Base-by-base conservation (phyloP, 768 basidiomycete species). In the Russula brevipes region DNA sequence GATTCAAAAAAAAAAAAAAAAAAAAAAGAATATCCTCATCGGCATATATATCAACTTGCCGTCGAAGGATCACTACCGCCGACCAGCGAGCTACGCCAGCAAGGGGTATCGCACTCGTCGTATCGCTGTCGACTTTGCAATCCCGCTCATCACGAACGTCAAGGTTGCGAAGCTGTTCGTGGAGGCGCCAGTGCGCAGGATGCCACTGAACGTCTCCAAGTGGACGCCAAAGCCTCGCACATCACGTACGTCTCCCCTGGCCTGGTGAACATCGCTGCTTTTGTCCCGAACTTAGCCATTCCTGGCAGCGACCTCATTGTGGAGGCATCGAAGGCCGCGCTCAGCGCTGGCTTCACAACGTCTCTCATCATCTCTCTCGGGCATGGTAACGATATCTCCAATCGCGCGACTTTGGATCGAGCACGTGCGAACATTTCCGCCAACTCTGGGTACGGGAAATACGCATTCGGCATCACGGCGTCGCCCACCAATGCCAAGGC, bases 1-100 rank as follows among this genome's bases (percentile, higher is more conserved):
- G n/a, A n/a, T n/a, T n/a, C n/a, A n/a, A n/a, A n/a, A n/a, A n/a
- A n/a, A n/a, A n/a, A n/a, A n/a, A n/a, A n/a, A n/a, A n/a, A n/a
- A n/a, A n/a, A n/a, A n/a, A n/a, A n/a, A n/a, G n/a, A n/a, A n/a
- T n/a, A n/a, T n/a, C n/a, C 79, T 97, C 69, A 99, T 99, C 72
- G 96, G 98, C 77, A 91, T 98, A 85, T 99, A 98, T 75, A 96
- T 99, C 85, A 99, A 99, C 75, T 79, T 99, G 69, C 97, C 97
- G 2, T 98, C 95, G 45, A 97, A 94, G 78, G 98, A 99, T 75
- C 84, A 94, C 72, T 98, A 92, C 76, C 89, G 97, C 62, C 89
- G 97, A 19, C 97, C 97, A 6, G 95, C 97, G 12, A 95, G 88
- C 74, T 99, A 98, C 73, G 85, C 94, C 57, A 97, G 94, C 74